Evolutionary conservation across 176 grass and related monocot species (phyloP).

Genomic region (Bolboschoenus planiculmis): DNA sequence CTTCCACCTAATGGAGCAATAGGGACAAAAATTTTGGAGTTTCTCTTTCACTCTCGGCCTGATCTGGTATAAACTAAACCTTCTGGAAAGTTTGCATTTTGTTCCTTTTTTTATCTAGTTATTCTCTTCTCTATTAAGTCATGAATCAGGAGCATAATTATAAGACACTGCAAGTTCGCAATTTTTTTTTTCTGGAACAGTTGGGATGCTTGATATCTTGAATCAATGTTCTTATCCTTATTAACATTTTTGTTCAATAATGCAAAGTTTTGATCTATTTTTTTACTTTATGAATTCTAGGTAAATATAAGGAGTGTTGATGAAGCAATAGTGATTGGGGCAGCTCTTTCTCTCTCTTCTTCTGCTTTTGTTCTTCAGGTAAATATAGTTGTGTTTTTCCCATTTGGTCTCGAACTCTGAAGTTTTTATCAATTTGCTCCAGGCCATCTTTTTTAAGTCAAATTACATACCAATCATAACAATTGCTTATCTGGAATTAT

Average conservation of each 20-base stretch:
- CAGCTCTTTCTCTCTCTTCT: constrained; percentile 94
- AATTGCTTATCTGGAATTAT: neutral
- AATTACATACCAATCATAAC: neutral
- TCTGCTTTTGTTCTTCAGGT: constrained; percentile 99
- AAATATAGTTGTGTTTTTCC: constrained; percentile 1
- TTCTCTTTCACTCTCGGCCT: constrained; percentile 80
- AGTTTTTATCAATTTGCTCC: neutral
- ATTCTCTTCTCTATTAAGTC: neutral
- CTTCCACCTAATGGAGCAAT: constrained; percentile 89
- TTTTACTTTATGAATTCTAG: constrained; percentile 35
- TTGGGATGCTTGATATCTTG: neutral
- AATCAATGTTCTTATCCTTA: constrained; percentile 6
- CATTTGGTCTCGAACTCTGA: neutral
- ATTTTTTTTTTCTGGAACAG: neutral
- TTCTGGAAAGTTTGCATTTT: neutral
- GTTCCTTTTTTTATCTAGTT: neutral
- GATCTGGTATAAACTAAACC: constrained; percentile 55
- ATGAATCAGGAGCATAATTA: neutral
- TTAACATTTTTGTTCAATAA: neutral
- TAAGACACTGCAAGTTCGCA: neutral
- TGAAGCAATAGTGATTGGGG: constrained; percentile 96
- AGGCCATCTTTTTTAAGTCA: neutral
- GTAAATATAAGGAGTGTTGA: constrained; percentile 96
- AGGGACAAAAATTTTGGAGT: constrained; percentile 93
- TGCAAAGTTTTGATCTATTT: constrained; percentile 3